phyloP scores from a whole-genome alignment of 306 rosid genomes.

The Quercus rubra region DNA sequence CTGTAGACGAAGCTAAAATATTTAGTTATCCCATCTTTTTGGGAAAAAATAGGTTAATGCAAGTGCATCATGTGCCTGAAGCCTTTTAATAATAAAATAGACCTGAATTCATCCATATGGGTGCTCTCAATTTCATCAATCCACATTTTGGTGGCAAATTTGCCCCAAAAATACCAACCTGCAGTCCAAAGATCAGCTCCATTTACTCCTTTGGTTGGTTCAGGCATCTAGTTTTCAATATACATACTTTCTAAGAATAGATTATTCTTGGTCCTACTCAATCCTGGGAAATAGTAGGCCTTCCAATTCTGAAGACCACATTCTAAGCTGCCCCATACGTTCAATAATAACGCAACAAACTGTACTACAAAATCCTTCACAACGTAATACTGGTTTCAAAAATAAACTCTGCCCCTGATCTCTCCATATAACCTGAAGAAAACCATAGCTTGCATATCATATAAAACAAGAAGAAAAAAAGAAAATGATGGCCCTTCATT shows the following conservation, averaged over 20 bases:
- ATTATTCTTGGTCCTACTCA: neutral
- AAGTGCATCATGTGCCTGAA: neutral
- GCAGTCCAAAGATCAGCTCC: neutral
- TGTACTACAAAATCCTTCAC: neutral
- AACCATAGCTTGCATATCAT: neutral
- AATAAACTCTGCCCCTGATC: neutral
- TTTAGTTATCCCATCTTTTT: too few relatives aligned
- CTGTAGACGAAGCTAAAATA: neutral
- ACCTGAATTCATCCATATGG: neutral
- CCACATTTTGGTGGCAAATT: neutral
- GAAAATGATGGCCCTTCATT: neutral
- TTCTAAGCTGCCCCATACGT: neutral
- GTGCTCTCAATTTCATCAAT: neutral
- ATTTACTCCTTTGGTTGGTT: neutral
- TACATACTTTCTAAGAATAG: neutral
- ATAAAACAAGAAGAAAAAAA: neutral
- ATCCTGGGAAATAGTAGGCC: neutral
- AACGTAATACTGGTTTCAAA: neutral
- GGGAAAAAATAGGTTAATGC: neutral
- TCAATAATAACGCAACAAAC: neutral
- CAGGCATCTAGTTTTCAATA: neutral
- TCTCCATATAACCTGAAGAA: neutral
- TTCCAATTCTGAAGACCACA: neutral
- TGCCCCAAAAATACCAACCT: neutral
- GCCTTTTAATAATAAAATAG: neutral